Base-by-base conservation (phyloP, 345 rosid species). In the Zanthoxylum bungeanum region DNA sequence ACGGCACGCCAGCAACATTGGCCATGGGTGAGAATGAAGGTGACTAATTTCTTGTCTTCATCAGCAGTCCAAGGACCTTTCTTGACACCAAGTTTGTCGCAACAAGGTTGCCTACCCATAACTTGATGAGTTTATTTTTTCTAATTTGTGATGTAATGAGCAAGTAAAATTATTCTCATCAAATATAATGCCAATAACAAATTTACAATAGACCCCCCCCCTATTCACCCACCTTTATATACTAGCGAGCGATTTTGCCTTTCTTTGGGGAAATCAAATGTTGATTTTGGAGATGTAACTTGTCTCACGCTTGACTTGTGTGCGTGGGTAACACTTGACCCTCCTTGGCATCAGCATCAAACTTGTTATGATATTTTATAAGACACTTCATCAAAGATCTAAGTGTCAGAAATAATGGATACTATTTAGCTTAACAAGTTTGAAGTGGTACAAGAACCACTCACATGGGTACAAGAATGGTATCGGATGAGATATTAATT, bases 1-100 rank as follows among this genome's bases (percentile, higher is more conserved):
- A 90, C 81, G 7, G 85, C 87, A 2, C 92, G 85, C 96, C 95
- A 90, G 65, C 95, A 90, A 67, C 95, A 89, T 60, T 88, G 91
- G 70, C 90, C 89, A 37, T 81, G 86, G 12, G 80, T 82, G 64
- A 86, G 70, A 50, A 88, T 70, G 66, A 90, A 90, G 74, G 76
- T 80, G 74, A 90, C 89, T 73, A 90, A 76, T 62, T 85, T 90
- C 39, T 65, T 78, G 82, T 90, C 92, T 67, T 90, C 96, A 37
- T 88, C 92, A 1, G 83, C 87, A 0, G 92, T 85, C 96, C 96
- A 90, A 3, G 96, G 92, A 8, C 92, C 96, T 53, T 88, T 90
- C 85, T 85, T 90, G 65, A 90, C 81, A 7, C 88, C 89, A 9
- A 85, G 74, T 73, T 85, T 86, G 85, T 90, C 89, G 64, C 89